Evolutionary conservation across 78 protist species (phyloP).

Genomic region (Guillardia theta): DNA sequence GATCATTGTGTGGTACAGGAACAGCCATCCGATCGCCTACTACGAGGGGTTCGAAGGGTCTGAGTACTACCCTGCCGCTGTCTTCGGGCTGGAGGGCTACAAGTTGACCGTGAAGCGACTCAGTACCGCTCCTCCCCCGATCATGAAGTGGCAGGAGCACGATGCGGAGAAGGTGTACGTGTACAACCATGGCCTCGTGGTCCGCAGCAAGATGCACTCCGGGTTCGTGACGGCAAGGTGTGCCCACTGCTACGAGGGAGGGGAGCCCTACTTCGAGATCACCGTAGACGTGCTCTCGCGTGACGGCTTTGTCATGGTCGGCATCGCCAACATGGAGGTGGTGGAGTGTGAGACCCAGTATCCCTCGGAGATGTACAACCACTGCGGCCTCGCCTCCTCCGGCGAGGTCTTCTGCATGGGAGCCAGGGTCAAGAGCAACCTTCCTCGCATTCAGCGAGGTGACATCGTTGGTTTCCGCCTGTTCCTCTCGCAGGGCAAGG

Average conservation of each 20-base stretch:
- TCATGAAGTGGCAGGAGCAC: background rate
- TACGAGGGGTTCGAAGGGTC: conserved; percentile 2
- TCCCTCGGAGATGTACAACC: background rate
- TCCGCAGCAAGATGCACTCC: background rate
- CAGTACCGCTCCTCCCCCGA: background rate
- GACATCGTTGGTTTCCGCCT: background rate
- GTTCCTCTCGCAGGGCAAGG: background rate
- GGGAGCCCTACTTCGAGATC: background rate
- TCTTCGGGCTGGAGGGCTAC: background rate
- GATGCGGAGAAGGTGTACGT: background rate
- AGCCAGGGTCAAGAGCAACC: background rate
- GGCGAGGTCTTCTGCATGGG: background rate
- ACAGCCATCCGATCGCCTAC: background rate
- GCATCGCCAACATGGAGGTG: background rate
- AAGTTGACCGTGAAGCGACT: background rate
- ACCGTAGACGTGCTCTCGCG: background rate
- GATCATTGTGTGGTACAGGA: background rate
- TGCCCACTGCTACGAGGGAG: background rate
- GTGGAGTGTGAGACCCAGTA: background rate
- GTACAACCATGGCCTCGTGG: too few relatives aligned
- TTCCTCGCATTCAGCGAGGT: background rate
- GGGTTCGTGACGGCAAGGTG: background rate
- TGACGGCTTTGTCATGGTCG: background rate
- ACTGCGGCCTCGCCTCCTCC: background rate
- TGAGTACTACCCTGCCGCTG: background rate